phyloP scores from a whole-genome alignment of 176 grass and related monocot species.

The Oryza brachyantha region DNA sequence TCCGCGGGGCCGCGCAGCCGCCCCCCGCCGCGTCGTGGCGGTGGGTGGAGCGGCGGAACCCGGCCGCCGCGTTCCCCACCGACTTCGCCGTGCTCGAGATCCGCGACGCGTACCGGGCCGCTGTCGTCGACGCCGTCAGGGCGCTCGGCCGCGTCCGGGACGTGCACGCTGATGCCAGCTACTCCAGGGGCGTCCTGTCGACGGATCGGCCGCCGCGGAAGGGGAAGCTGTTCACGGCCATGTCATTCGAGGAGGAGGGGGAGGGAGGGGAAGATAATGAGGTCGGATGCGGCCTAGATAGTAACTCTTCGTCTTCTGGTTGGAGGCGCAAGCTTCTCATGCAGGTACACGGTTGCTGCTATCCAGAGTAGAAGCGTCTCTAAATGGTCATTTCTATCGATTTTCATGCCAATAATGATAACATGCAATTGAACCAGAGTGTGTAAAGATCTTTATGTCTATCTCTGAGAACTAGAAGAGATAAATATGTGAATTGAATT shows the following conservation, averaged over 20 bases:
- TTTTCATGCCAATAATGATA: background rate
- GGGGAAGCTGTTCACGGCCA: conserved; percentile 82
- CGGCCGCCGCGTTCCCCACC: conserved; percentile 66
- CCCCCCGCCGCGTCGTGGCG: conserved; percentile 41
- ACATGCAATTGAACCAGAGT: background rate
- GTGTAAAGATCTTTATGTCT: background rate
- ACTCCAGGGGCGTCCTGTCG: conserved; percentile 59
- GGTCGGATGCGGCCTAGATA: background rate
- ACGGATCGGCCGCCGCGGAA: conserved; percentile 17
- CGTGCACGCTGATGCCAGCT: conserved; percentile 61
- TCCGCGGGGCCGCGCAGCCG: conserved; percentile 7
- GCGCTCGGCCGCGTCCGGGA: conserved; percentile 64
- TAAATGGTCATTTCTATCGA: background rate
- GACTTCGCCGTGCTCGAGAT: conserved; percentile 89
- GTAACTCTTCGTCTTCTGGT: conserved; percentile 48
- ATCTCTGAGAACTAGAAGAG: background rate
- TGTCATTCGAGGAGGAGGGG: conserved; percentile 70
- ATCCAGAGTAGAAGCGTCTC: background rate
- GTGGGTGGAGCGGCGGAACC: conserved; percentile 85
- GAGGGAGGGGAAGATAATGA: conserved; percentile 22
- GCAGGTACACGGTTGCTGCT: conserved; percentile 41
- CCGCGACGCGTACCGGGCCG: conserved; percentile 33
- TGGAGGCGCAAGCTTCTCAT: conserved; percentile 66
- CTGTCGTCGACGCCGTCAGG: conserved; percentile 39
- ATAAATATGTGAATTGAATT: background rate